These are phyloP conservation scores for Dillenia turbinata DNA, from an alignment of 164 flowering plant genomes.

Conservation along the genomic window DNA sequence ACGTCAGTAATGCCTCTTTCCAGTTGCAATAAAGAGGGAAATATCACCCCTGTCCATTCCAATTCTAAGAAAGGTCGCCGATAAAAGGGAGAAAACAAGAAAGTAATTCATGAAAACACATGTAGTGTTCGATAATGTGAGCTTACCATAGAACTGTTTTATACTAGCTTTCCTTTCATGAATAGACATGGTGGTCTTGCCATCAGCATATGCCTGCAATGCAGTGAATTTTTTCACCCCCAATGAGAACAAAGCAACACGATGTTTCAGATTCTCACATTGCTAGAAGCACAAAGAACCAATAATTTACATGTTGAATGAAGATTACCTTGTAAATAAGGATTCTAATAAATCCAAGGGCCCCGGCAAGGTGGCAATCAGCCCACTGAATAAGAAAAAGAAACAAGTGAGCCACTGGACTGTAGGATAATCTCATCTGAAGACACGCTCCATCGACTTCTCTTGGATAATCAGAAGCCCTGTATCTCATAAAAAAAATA, in stretches of 20 bases:
- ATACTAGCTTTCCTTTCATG: slow-evolving; percentile 89
- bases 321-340: slow-evolving; percentile 72
- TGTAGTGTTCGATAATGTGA: background rate
- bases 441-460: slow-evolving; percentile 84
- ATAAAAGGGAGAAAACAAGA: background rate
- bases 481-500: slow-evolving; percentile 18
- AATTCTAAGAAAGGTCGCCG: background rate
- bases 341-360: slow-evolving; percentile 80
- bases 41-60: slow-evolving; percentile 59
- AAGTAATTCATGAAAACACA: background rate
- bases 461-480: slow-evolving; percentile 78
- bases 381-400: slow-evolving; percentile 93
- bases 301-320: background rate
- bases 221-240: slow-evolving; percentile 5
- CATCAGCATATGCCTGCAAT: slow-evolving; percentile 73
- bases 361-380: slow-evolving; percentile 87
- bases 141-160: slow-evolving; percentile 80
- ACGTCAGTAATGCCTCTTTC: slow-evolving; percentile 78
- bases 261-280: background rate
- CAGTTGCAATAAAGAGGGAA: slow-evolving; percentile 86
- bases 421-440: slow-evolving; percentile 89
- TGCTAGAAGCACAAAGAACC: background rate
- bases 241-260: background rate
- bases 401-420: slow-evolving; percentile 80
- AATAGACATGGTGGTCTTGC: slow-evolving; percentile 75